Conservation (phyloP, 371 early-diverging fungal genomes). For the Mucor circinelloides region DNA sequence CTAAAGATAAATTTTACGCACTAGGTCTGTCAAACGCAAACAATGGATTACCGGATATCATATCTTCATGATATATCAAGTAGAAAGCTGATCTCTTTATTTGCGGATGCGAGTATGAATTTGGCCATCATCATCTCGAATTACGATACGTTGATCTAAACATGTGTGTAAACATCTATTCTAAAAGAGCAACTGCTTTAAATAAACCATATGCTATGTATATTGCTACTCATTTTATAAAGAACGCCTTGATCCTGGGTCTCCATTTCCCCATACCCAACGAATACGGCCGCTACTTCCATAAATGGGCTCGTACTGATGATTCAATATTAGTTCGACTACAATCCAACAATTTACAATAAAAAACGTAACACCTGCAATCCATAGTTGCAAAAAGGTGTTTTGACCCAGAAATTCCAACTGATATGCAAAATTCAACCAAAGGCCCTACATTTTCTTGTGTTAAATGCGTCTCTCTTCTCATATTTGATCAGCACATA, state of each 20-base stretch:
- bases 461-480: not conserved
- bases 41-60: too few relatives aligned
- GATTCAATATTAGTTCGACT: conserved; percentile 59
- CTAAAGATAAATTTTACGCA: too few relatives aligned
- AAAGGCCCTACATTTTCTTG: conserved; percentile 63
- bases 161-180: too few relatives aligned
- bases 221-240: too few relatives aligned
- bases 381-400: conserved; percentile 77
- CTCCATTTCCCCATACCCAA: conserved; percentile 58
- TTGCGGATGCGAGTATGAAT: too few relatives aligned
- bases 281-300: conserved; percentile 52
- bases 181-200: not conserved
- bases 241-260: conserved; percentile 31
- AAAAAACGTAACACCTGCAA: conserved; percentile 73
- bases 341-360: conserved; percentile 70
- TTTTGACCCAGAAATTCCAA: conserved; percentile 87
- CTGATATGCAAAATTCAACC: conserved; percentile 82
- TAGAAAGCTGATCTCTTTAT: too few relatives aligned
- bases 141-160: too few relatives aligned
- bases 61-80: too few relatives aligned
- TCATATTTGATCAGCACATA: conserved; percentile 10
- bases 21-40: too few relatives aligned
- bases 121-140: too few relatives aligned
- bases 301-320: conserved; percentile 60
- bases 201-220: too few relatives aligned